Evolutionary conservation across 2,329 filamentous ascomycete genomes (phyloP).

Genomic region (Venturiaceae sp.): DNA sequence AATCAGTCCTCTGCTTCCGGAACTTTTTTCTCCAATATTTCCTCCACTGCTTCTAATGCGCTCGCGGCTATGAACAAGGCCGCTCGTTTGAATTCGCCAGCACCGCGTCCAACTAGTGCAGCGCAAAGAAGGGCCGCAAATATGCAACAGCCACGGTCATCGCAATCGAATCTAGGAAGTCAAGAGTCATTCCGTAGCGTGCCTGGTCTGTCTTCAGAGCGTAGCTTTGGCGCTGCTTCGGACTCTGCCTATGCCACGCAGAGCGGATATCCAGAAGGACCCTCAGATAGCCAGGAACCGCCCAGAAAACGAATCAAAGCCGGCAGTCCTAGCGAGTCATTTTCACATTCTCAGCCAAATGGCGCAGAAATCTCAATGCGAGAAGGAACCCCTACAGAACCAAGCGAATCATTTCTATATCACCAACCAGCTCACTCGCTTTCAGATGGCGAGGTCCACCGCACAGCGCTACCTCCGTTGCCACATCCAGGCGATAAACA

Average conservation of each 20-base stretch:
- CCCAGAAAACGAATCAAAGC: constrained; percentile 66
- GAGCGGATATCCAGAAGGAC: constrained; percentile 16
- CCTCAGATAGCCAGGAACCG: constrained; percentile 54
- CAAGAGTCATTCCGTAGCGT: constrained; percentile 60
- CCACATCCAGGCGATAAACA: constrained; percentile 49
- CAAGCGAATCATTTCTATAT: constrained; percentile 70
- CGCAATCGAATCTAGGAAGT: constrained; percentile 53
- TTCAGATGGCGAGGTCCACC: constrained; percentile 39
- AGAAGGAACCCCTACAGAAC: constrained; percentile 63
- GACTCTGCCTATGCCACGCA: constrained; percentile 63
- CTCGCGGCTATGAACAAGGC: constrained; percentile 91
- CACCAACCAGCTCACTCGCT: constrained; percentile 31
- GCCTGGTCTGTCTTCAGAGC: constrained; percentile 61
- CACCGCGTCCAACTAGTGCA: constrained; percentile 52
- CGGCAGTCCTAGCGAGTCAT: constrained; percentile 25
- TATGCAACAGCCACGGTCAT: constrained; percentile 49
- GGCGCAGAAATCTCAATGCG: constrained; percentile 48
- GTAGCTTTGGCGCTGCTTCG: constrained; percentile 51
- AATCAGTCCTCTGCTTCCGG: constrained; percentile 46
- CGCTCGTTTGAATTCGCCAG: constrained; percentile 82
- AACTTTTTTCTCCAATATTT: constrained; percentile 97
- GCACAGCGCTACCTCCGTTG: constrained; percentile 55
- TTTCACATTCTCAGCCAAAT: constrained; percentile 22
- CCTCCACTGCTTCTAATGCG: constrained; percentile 81
- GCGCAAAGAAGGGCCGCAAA: constrained; percentile 51